phyloP scores from a whole-genome alignment of 2,329 filamentous ascomycete species.

The Fusarium redolens region DNA sequence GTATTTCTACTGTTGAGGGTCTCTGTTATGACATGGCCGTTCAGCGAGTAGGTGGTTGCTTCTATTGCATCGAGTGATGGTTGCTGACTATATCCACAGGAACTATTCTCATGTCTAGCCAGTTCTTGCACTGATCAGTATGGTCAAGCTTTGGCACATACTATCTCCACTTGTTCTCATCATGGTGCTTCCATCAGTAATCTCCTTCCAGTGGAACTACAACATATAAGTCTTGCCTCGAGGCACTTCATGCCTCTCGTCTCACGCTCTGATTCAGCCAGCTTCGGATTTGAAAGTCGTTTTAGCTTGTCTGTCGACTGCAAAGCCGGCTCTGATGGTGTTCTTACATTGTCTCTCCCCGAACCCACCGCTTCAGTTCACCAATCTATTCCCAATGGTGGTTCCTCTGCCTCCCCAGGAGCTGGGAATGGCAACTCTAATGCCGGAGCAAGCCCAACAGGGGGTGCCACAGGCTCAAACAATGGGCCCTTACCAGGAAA shows the following conservation, averaged over 20 bases:
- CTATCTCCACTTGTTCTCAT: slow-evolving; percentile 44
- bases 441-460: neutral
- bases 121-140: slow-evolving; percentile 46
- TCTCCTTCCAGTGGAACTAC: slow-evolving; percentile 48
- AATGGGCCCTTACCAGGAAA: neutral
- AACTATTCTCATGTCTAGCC: slow-evolving; percentile 49
- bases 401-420: neutral
- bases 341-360: slow-evolving; percentile 47
- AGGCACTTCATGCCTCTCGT: slow-evolving; percentile 14
- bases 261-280: slow-evolving; percentile 5
- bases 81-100: slow-evolving; percentile 37
- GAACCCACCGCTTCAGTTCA: slow-evolving; percentile 21
- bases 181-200: slow-evolving; percentile 44
- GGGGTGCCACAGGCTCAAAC: neutral
- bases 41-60: slow-evolving; percentile 40
- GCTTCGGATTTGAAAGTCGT: slow-evolving; percentile 33
- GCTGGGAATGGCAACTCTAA: neutral
- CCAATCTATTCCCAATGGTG: neutral
- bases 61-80: neutral
- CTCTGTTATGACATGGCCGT: slow-evolving; percentile 36
- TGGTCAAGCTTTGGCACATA: slow-evolving; percentile 45
- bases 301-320: slow-evolving; percentile 46
- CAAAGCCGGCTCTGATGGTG: slow-evolving; percentile 47
- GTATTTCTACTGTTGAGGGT: slow-evolving; percentile 1
- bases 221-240: slow-evolving; percentile 15